Base-by-base conservation (phyloP, 23 red algal genomes). In the Gracilaria domingensis region DNA sequence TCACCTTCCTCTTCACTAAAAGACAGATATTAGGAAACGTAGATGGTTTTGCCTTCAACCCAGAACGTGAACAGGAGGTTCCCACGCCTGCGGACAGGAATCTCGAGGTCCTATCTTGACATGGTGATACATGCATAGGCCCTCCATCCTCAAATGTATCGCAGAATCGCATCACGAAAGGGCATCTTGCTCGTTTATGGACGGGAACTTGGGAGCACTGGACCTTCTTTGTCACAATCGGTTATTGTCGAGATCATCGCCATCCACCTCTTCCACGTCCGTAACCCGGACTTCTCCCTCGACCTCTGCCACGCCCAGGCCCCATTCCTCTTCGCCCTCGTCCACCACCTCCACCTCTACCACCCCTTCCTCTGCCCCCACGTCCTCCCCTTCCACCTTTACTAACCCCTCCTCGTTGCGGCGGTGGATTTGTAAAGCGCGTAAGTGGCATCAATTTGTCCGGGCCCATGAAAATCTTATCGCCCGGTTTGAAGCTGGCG, bases 391-490 rank as follows among this genome's bases (percentile, higher is more conserved):
- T 81, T 69, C 74, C 87, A 30, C 66, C 66, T 80, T 81, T 90
- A 24, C 44, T 55, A 37, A 90, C 53, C 6, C 87, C 87, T 14
- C 70, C 60, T 45, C 84, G 44, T 21, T 70, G 84, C 4, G 66
- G 39, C 42, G 70, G 54, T 18, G 87, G 87, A 49, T 64, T 39
- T 34, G 76, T 81, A 66, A 98, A 98, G 24, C 91, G 67, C 26
- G 87, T 54, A 28, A 95, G 85, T 17, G 97, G 97, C 55, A 98
- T 85, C 21, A 98, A 86, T 66, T 95, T 96, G 36, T 96, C 89
- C 59, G 89, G 71, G 0, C 78, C 87, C 56, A 98, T 94, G 39
- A 81, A 98, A 49, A 95, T 87, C 83, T 93, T 88, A 59, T 98
- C 97, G 29, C 93, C 97, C n/a, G 89, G 61, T 75, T 87, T 90